Evolutionary conservation across 83 land plant species (phyloP), one percentile per base, ranked within the genome.

Genomic region (Larix sibirica): DNA sequence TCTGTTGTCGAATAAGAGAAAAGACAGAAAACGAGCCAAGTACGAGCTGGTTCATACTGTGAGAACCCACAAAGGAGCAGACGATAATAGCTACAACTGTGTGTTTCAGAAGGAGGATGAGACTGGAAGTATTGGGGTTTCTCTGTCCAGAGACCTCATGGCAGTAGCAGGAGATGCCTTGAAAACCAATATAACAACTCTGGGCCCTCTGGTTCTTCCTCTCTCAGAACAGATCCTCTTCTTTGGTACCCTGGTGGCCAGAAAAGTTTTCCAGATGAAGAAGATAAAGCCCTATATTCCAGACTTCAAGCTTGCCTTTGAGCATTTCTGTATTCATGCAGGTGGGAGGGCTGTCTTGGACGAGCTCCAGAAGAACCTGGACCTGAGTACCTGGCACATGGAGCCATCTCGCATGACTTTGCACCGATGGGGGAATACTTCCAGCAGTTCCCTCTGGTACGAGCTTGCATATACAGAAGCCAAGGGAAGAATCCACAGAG

Each of bases 381-480:
- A 62, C 14, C 82, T 83, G 13, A 31, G 28, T 0, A 26, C 13
- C 50, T 61, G 50, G 59, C 82, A 83, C 56, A 64, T 62, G 67
- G 84, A 83, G 66, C 84, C 85, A 0, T 54, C 84, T 0, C 56
- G 62, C 56, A 84, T 80, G 85, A 80, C 85, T 4, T 21, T 80
- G 20, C 69, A 83, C 59, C 82, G 84, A 33, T 83, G 64, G 47
- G 84, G 84, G 3, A 83, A 83, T 14, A 83, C 84, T 1, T 83
- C 84, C 28, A 38, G 59, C 18, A 78, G 82, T 23, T 77, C 81
- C 0, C 40, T 83, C 21, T 83, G 84, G 84, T 83, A 83, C 17
- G 84, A 83, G 69, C 70, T 83, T 0, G 82, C 84, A 0, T 83
- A 83, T 50, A 83, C 69, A 8, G 84, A 83, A 66, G 81, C 84